Evolutionary conservation across 306 rosid genomes (phyloP), one percentile per base, ranked within the genome.

Genomic region (Cicer cuneatum): DNA sequence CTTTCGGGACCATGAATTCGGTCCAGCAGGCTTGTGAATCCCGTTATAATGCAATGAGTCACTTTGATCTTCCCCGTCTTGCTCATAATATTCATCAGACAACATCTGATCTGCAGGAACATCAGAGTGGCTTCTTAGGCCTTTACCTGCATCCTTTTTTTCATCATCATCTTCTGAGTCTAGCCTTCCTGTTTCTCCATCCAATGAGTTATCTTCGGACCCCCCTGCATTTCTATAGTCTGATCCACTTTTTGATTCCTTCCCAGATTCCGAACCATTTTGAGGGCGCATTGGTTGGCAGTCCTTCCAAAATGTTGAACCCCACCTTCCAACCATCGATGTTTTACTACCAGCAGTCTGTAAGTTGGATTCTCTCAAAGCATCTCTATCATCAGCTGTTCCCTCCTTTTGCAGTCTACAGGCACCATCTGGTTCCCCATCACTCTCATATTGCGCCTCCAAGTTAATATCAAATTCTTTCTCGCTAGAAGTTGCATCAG

Each of bases 21-120:
- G 82, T 79, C 89, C 91, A 39, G 76, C 35, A 7, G 88, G 48
- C 69, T 82, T 85, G 51, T 81, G 86, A 60, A 69, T 74, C 69
- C 95, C 88, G 40, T 87, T 62, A 60, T 86, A 84, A 66, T 77
- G 90, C 72, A 84, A 41, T 4, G 88, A 83, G 78, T 92, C 97
- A 82, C 89, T 81, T 78, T 87, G 96, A 61, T 95, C 98, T 69
- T 95, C 94, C 66, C 95, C 96, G 76, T 90, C 98, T 83, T 87
- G 98, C 87, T 95, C 99, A 78, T 95, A 95, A 84, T 95, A 95
- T 86, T 95, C 99, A 81, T 95, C 99, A 64, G 99, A 95, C 79
- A 95, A 73, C 97, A 92, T 89, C 85, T 90, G 98, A 63, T 90
- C 98, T 7, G 92, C 96, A 49, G 98, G 96, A 75, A 95, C 94